phyloP scores from a whole-genome alignment of 768 basidiomycete genomes.

The Podaxis carcinomalis region DNA sequence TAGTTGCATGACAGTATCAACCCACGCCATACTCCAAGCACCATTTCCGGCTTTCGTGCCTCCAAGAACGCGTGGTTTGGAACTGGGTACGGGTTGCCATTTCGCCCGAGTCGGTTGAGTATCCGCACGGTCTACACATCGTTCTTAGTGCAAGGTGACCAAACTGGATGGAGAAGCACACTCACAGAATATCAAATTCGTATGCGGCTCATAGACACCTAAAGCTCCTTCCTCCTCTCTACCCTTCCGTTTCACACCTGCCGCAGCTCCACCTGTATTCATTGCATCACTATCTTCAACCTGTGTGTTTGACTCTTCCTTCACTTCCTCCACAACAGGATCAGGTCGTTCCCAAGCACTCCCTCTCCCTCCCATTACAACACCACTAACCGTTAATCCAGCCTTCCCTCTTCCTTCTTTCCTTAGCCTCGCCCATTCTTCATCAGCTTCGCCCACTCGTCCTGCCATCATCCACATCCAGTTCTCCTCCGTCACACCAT shows the following conservation, averaged over 20 bases:
- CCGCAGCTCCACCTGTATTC: slow-evolving; percentile 20
- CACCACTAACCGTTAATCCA: slow-evolving; percentile 44
- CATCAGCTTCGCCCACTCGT: slow-evolving; percentile 58
- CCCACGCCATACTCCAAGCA: slow-evolving; percentile 79
- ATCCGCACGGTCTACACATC: slow-evolving; percentile 58
- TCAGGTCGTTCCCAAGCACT: slow-evolving; percentile 19
- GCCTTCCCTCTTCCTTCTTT: slow-evolving; percentile 43
- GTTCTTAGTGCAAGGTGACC: background rate
- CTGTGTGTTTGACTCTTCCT: slow-evolving; percentile 15
- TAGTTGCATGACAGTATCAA: slow-evolving; percentile 55
- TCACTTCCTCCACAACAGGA: slow-evolving; percentile 16
- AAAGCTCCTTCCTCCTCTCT: slow-evolving; percentile 37
- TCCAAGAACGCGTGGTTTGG: slow-evolving; percentile 48
- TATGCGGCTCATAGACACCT: slow-evolving; percentile 83
- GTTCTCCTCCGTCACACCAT: slow-evolving; percentile 82
- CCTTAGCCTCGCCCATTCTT: slow-evolving; percentile 59
- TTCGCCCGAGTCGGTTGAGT: slow-evolving; percentile 69
- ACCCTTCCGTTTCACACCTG: slow-evolving; percentile 27
- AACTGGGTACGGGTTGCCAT: slow-evolving; percentile 55
- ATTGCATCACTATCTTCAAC: slow-evolving; percentile 18
- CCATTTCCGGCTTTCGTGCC: slow-evolving; percentile 73
- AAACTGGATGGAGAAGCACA: slow-evolving; percentile 11
- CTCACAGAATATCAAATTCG: slow-evolving; percentile 71
- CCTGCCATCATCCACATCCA: slow-evolving; percentile 86
- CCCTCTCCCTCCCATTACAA: slow-evolving; percentile 20